These are phyloP conservation scores for Cryptococcus sp. DNA, from an alignment of 1,284 basidiomycete genomes.

Conservation along the genomic window DNA sequence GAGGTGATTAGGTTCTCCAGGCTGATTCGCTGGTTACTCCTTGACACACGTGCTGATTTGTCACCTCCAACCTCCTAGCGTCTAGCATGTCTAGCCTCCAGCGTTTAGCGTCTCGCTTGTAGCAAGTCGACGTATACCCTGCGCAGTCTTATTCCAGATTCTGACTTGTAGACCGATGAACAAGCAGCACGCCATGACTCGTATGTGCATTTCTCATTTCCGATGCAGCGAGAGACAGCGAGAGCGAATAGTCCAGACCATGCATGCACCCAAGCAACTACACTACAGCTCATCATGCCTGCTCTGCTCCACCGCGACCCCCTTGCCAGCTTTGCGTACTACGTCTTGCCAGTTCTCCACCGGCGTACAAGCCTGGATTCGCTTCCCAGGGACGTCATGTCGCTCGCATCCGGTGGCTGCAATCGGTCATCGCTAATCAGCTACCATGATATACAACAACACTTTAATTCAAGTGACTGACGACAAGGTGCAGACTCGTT, in stretches of 20 bases:
- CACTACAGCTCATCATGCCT: constrained; percentile 19
- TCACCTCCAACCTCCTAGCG: no score
- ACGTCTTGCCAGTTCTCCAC: constrained; percentile 27
- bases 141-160: no score
- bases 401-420: constrained; percentile 27
- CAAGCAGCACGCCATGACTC: no score
- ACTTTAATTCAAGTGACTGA: constrained; percentile 10
- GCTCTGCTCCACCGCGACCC: constrained; percentile 14
- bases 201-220: background rate
- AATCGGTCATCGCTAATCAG: background rate
- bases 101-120: no score
- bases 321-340: constrained; percentile 24
- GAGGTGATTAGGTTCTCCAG: no score
- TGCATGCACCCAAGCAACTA: background rate
- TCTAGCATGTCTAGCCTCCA: no score
- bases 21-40: no score
- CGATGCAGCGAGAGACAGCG: no score
- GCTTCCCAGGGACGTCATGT: constrained; percentile 16
- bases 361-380: constrained; percentile 24
- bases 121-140: no score
- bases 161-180: no score
- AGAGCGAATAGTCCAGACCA: background rate
- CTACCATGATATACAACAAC: background rate
- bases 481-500: constrained; percentile 33
- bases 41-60: no score